A percentile compares a stretch with the other conserved stretches of the same genome.
Conservation (phyloP, 768 basidiomycete species). For the Clathrus columnatus region DNA sequence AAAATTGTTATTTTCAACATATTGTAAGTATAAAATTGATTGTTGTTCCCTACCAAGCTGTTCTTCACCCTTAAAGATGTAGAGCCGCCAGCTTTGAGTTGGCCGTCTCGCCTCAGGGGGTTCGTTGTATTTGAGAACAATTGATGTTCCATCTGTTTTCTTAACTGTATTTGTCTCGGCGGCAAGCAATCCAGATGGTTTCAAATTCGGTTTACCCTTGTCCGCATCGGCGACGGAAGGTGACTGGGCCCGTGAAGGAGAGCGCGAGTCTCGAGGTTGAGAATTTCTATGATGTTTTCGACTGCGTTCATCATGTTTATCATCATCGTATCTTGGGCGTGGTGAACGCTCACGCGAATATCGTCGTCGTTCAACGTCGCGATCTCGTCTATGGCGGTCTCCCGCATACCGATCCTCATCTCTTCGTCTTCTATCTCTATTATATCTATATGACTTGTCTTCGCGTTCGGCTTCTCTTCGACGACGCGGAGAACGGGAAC, state of each 20-base stretch:
- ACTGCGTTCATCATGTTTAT: background rate
- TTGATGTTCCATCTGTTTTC: conserved; percentile 62
- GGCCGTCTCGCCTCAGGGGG: conserved; percentile 97
- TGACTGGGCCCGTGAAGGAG: conserved; percentile 36
- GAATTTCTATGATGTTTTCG: conserved; percentile 8
- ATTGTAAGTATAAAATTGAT: background rate
- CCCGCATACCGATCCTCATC: conserved; percentile 9
- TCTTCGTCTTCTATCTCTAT: conserved; percentile 10
- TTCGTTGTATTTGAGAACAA: conserved; percentile 94
- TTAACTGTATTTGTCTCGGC: conserved; percentile 92
- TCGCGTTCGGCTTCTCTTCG: conserved; percentile 6
- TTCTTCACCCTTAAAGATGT: conserved; percentile 94
- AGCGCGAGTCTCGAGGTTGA: conserved; percentile 25
- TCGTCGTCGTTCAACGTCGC: conserved; percentile 5
- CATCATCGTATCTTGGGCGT: background rate
- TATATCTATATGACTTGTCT: conserved; percentile 10
- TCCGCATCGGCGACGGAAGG: conserved; percentile 26
- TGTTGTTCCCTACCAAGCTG: conserved; percentile 63
- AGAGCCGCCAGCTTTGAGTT: conserved; percentile 80
- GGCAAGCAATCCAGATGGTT: conserved; percentile 80
- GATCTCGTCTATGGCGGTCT: conserved; percentile 5
- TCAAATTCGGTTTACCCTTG: conserved; percentile 85
- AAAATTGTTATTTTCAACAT: background rate
- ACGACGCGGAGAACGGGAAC: conserved; percentile 14
- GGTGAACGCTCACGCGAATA: background rate